Base-by-base conservation (phyloP, 352 stramenopile genomes). In the Pythium brachiatum region DNA sequence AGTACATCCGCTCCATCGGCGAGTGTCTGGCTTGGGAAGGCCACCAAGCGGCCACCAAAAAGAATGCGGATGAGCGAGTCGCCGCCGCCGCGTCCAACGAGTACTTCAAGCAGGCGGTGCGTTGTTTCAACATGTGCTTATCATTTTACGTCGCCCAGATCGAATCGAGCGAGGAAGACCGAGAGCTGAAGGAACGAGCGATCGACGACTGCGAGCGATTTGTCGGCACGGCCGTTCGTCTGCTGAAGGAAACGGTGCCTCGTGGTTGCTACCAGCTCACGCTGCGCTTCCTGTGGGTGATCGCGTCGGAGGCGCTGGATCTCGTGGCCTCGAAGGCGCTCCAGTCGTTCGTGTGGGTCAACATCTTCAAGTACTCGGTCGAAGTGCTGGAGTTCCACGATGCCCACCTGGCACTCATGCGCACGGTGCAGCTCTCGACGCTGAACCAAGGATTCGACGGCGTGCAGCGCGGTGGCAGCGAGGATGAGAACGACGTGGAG, bases 301-400 rank as follows among this genome's bases (percentile, higher is more conserved):
- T 92, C 12, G 79, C 76, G 2, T 83, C 81, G 1, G 79, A 89
- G 55, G 75, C 71, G 7, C 62, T 89, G 5, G 68, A 70, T 25
- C 72, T 76, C 57, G 58, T 64, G 53, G 13, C 76, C 16, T 65
- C 75, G 5, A 70, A 62, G 29, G 59, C 60, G 2, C 54, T 90
- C 25, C 78, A 92, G 66, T 86, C 79, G 6, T 92, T 92, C 52
- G 73, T 90, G 5, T 92, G 83, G 83, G 77, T 92, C 15, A 90
- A 92, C 60, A 76, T 92, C 53, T 92, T 92, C 53, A 92, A 92
- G 64, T 86, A 86, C 31, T 86, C 81, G 3, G 78, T 90, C 2
- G 81, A 92, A 29, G 76, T 86, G 26, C 74, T 62, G 25, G 38
- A 67, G 16, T 90, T 86, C 54, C 78, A 80, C 7, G 81, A 90